Evolutionary conservation across 345 rosid genomes (phyloP).

Genomic region (Salix caprea): DNA sequence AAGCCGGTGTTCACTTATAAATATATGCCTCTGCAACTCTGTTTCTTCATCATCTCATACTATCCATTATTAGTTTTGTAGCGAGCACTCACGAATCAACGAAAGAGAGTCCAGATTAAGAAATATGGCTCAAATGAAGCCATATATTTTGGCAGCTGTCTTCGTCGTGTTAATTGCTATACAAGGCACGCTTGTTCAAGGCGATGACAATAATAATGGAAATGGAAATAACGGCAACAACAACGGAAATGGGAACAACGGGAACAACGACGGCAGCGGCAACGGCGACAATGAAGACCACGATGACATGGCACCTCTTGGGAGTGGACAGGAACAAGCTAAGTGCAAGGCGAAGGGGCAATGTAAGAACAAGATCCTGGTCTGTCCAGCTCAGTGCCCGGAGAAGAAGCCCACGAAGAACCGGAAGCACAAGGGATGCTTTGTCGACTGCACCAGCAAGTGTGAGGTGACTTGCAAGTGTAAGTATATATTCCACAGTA

Average conservation of each 20-base stretch:
- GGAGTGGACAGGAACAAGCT: conserved; percentile 48
- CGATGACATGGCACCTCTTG: conserved; percentile 18
- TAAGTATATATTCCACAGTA: conserved; percentile 25
- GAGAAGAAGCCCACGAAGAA: conserved; percentile 58
- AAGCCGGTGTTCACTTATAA: neutral
- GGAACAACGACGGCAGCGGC: neutral
- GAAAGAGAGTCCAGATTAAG: neutral
- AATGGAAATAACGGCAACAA: conserved; percentile 2
- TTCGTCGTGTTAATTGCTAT: conserved; percentile 35
- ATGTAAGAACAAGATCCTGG: conserved; percentile 41
- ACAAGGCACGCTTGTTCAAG: conserved; percentile 24
- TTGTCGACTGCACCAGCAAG: conserved; percentile 62
- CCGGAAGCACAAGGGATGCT: conserved; percentile 67
- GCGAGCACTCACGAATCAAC: neutral
- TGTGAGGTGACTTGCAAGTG: conserved; percentile 83
- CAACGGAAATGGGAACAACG: neutral
- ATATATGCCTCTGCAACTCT: neutral
- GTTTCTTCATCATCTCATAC: neutral
- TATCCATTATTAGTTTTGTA: neutral
- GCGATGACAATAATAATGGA: neutral
- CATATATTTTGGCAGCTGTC: conserved; percentile 26
- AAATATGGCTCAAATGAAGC: conserved; percentile 13
- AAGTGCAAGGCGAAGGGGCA: conserved; percentile 36
- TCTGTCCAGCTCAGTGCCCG: conserved; percentile 66
- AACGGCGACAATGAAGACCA: conserved; percentile 25